A percentile compares a stretch with the other conserved stretches of the same genome.
Conservation (phyloP, 2,329 filamentous ascomycete species). For the Fusarium circinatum region DNA sequence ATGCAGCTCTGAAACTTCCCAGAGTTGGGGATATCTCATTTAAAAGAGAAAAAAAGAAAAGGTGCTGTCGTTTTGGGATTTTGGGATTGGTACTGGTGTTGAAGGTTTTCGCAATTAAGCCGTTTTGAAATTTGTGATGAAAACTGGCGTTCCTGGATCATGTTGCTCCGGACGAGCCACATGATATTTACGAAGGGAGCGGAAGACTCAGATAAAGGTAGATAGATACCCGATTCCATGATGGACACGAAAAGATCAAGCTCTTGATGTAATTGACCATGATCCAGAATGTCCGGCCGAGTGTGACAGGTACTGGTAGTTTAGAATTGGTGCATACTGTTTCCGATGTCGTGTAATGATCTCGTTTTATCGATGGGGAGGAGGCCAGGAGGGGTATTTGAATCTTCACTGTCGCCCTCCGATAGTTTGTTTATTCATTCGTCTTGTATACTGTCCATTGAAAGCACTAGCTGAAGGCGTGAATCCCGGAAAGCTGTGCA, state of each 20-base stretch:
- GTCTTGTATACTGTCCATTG: not conserved
- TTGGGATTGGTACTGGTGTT: conserved; percentile 24
- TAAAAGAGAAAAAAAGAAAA: not conserved
- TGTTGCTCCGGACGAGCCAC: conserved; percentile 10
- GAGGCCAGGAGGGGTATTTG: not conserved
- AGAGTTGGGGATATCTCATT: not conserved
- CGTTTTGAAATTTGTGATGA: conserved; percentile 3
- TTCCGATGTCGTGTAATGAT: not conserved
- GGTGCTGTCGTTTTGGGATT: conserved; percentile 6
- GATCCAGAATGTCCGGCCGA: not conserved
- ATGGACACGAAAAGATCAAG: conserved; percentile 13
- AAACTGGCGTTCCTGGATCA: conserved; percentile 19
- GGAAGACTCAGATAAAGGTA: conserved; percentile 19
- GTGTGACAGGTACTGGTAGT: not conserved
- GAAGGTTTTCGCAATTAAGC: conserved; percentile 8
- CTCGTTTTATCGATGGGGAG: too few relatives aligned
- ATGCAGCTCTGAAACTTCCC: not conserved
- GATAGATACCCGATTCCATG: conserved; percentile 33
- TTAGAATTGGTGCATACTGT: not conserved
- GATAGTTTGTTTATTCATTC: not conserved
- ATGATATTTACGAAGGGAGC: conserved; percentile 10
- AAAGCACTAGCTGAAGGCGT: not conserved
- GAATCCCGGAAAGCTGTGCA: not conserved
- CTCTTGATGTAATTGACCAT: not conserved
- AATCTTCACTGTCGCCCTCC: not conserved